phyloP scores from a whole-genome alignment of 2,329 filamentous ascomycete species.

The Ophiocordyceps camponoti-saundersi region DNA sequence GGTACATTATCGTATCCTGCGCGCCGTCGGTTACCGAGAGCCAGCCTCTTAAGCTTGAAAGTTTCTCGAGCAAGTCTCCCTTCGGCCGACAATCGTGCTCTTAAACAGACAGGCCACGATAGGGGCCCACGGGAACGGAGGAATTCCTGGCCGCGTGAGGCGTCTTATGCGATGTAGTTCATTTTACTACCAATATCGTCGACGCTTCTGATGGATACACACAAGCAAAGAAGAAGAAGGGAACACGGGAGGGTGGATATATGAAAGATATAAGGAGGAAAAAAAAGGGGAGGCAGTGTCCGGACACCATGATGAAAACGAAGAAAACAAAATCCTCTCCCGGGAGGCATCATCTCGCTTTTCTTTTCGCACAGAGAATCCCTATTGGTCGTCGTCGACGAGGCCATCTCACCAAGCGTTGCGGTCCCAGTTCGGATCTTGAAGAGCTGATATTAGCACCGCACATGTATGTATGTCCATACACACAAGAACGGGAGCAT shows the following conservation, averaged over 20 bases:
- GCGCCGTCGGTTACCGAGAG: too few species aligned
- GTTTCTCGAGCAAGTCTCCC: too few species aligned
- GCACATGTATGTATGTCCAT: background rate
- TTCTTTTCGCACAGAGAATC: too few species aligned
- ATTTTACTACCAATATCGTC: background rate
- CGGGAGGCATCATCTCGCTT: too few species aligned
- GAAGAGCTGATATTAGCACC: too few species aligned
- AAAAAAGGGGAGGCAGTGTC: background rate
- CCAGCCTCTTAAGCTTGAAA: too few species aligned
- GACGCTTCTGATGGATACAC: background rate
- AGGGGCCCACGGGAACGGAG: too few species aligned
- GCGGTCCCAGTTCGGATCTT: slow-evolving; percentile 79
- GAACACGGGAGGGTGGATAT: background rate
- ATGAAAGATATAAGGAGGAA: background rate
- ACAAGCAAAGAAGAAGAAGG: background rate
- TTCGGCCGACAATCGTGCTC: too few species aligned
- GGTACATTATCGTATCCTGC: too few species aligned
- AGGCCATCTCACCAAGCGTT: slow-evolving; percentile 55
- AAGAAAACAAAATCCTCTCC: too few species aligned
- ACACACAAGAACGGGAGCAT: background rate
- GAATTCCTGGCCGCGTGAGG: too few species aligned
- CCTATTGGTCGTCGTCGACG: background rate
- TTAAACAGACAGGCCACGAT: too few species aligned
- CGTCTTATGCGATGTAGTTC: background rate
- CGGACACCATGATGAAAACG: background rate